Evolutionary conservation across 2,329 filamentous ascomycete species (phyloP).

Genomic region (Graphiopsis chlorocephala): DNA sequence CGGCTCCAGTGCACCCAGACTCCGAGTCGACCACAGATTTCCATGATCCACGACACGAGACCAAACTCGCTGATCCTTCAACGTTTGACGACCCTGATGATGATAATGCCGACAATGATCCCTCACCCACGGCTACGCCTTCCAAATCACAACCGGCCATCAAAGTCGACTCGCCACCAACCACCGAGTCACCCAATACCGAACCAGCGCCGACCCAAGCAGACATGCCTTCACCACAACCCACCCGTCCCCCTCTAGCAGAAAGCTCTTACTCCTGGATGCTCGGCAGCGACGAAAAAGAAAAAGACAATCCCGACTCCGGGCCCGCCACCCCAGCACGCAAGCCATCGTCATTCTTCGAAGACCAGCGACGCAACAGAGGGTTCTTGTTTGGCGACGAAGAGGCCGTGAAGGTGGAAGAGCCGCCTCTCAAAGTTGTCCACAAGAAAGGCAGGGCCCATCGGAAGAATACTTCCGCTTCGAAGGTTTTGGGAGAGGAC

Average conservation of each 20-base stretch:
- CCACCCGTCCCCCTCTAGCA: slow-evolving; percentile 56
- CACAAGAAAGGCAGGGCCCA: slow-evolving; percentile 9
- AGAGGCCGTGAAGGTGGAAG: background rate
- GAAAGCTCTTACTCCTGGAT: slow-evolving; percentile 80
- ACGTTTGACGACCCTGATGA: slow-evolving; percentile 20
- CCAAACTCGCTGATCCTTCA: slow-evolving; percentile 19
- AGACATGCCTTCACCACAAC: slow-evolving; percentile 1
- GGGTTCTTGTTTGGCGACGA: slow-evolving; percentile 26
- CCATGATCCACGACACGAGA: background rate
- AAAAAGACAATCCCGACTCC: background rate
- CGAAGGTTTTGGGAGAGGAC: background rate
- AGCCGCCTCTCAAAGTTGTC: background rate
- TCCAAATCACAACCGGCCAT: background rate
- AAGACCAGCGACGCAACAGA: slow-evolving; percentile 19
- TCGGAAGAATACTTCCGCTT: background rate
- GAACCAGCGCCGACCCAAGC: background rate
- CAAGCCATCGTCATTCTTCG: slow-evolving; percentile 17
- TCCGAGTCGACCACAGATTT: background rate
- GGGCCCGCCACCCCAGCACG: background rate
- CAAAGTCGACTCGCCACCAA: background rate
- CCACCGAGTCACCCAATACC: background rate
- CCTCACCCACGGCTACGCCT: background rate
- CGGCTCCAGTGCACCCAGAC: background rate
- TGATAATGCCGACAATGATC: background rate
- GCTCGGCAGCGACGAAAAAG: slow-evolving; percentile 45